phyloP scores from a whole-genome alignment of 2,329 filamentous ascomycete genomes.

The Incumbomyces lentus region DNA sequence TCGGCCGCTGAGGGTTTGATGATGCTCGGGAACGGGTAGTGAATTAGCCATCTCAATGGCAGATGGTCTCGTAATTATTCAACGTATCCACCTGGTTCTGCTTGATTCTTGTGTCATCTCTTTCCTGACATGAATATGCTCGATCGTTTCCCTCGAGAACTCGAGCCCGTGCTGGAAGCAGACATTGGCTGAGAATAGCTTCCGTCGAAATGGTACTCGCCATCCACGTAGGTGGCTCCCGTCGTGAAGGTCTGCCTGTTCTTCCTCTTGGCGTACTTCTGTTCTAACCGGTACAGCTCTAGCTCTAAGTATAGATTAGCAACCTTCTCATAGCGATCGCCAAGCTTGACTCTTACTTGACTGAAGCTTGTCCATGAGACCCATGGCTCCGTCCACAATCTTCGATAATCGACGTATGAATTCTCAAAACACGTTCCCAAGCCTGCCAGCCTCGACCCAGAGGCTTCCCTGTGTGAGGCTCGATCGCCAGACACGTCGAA shows the following conservation, averaged over 20 bases:
- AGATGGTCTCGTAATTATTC: too few species aligned
- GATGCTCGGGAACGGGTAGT: too few species aligned
- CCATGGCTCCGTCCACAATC: constrained; percentile 29
- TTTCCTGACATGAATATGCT: background rate
- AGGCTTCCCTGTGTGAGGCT: too few species aligned
- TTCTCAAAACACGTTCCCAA: too few species aligned
- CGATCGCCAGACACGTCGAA: too few species aligned
- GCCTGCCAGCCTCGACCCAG: too few species aligned
- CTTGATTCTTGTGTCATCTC: constrained; percentile 2
- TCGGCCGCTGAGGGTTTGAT: too few species aligned
- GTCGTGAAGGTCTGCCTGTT: constrained; percentile 83
- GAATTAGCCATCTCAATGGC: too few species aligned
- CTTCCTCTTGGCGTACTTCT: constrained; percentile 85
- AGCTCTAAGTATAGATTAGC: constrained; percentile 41
- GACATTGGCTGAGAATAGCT: constrained; percentile 10
- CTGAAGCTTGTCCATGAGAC: constrained; percentile 42
- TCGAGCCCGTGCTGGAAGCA: constrained; percentile 8
- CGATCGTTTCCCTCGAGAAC: constrained; percentile 1
- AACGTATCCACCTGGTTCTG: too few species aligned
- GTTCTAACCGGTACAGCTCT: constrained; percentile 88
- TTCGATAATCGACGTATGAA: too few species aligned
- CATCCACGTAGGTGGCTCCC: constrained; percentile 85
- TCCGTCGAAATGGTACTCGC: constrained; percentile 73
- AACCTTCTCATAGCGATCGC: background rate
- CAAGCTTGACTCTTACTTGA: constrained; percentile 32